These are phyloP conservation scores for Lactarius hengduanensis DNA, from an alignment of 768 basidiomycete genomes.

Conservation along the genomic window DNA sequence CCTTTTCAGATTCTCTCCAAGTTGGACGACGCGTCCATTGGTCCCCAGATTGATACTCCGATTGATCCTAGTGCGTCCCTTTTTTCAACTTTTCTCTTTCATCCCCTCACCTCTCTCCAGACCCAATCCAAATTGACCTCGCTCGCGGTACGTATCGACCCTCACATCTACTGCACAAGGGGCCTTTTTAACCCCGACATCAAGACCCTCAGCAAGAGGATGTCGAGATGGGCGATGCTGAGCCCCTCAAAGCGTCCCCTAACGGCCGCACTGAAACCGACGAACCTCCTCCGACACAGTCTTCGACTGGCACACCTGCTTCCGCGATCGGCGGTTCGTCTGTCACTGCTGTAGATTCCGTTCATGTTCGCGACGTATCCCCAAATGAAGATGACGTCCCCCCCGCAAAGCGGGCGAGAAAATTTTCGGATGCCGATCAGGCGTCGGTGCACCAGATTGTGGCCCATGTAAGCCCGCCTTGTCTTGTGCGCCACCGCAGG, in stretches of 20 bases:
- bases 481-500: constrained; percentile 48
- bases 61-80: constrained; percentile 49
- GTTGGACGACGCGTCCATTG: constrained; percentile 44
- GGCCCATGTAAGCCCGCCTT: constrained; percentile 64
- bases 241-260: constrained; percentile 29
- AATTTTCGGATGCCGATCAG: constrained; percentile 72
- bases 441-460: constrained; percentile 66
- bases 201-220: constrained; percentile 19
- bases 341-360: constrained; percentile 36
- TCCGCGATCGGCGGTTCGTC: constrained; percentile 36
- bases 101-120: constrained; percentile 36
- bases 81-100: constrained; percentile 24
- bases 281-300: constrained; percentile 31
- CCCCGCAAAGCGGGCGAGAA: constrained; percentile 80
- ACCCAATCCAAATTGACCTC: constrained; percentile 44
- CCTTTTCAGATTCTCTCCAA: constrained; percentile 48
- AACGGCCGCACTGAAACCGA: constrained; percentile 31
- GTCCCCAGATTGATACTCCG: constrained; percentile 45
- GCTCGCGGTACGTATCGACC: constrained; percentile 46
- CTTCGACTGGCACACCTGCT: constrained; percentile 31
- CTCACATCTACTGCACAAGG: constrained; percentile 54
- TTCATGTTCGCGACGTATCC: constrained; percentile 31
- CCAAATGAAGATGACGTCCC: constrained; percentile 55
- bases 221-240: constrained; percentile 32
- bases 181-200: constrained; percentile 17